A percentile compares a stretch with the other conserved stretches of the same genome.
These are phyloP conservation scores for Aspergillus ochraceus DNA, from an alignment of 2,329 filamentous ascomycete genomes.

Conservation along the genomic window DNA sequence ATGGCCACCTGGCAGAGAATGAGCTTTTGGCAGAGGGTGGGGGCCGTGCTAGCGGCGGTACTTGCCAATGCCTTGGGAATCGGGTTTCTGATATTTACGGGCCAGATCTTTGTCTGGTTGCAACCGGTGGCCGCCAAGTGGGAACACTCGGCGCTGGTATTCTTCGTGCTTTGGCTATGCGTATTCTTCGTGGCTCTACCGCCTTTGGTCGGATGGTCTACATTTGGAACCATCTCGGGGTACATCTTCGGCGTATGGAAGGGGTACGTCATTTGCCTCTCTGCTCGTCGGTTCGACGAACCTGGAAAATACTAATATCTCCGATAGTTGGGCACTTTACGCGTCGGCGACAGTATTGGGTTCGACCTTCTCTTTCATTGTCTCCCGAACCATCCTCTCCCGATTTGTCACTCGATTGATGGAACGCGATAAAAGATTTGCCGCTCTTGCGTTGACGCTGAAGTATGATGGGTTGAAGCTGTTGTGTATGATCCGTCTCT, in stretches of 20 bases:
- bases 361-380: conserved; percentile 75
- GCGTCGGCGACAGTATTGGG: conserved; percentile 76
- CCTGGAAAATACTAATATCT: conserved; percentile 12
- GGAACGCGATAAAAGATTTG: conserved; percentile 79
- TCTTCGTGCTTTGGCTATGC: conserved; percentile 71
- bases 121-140: conserved; percentile 73
- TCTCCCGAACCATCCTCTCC: conserved; percentile 75
- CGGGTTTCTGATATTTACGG: conserved; percentile 74
- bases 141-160: conserved; percentile 71
- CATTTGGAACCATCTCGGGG: conserved; percentile 67
- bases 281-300: not conserved
- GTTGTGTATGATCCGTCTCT: conserved; percentile 87
- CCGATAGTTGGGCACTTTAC: conserved; percentile 76
- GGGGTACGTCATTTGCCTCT: conserved; percentile 56
- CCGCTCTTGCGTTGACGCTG: conserved; percentile 82
- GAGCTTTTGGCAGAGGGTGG: conserved; percentile 59
- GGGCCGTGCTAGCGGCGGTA: conserved; percentile 55
- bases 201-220: conserved; percentile 83
- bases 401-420: conserved; percentile 78
- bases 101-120: conserved; percentile 74
- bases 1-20: conserved; percentile 39
- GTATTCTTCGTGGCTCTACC: conserved; percentile 80
- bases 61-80: conserved; percentile 58
- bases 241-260: conserved; percentile 72
- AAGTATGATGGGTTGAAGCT: conserved; percentile 88